phyloP scores from a whole-genome alignment of 2,329 filamentous ascomycete species.

The Sarocladium oryzae region DNA sequence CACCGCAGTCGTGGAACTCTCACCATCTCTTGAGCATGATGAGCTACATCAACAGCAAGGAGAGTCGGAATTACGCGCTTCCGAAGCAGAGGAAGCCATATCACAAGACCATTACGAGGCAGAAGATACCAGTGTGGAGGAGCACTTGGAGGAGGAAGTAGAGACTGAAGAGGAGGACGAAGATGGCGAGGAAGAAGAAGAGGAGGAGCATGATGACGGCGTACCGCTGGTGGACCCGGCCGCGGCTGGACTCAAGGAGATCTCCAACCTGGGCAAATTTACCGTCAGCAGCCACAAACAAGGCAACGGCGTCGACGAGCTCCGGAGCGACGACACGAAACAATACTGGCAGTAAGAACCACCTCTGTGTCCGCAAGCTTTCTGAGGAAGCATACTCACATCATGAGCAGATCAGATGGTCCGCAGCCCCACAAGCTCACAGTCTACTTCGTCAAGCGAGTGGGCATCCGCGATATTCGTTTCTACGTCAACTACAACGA shows the following conservation, averaged over 20 bases:
- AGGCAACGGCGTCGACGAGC: conserved; percentile 69
- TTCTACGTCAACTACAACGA: conserved; percentile 85
- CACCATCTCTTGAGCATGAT: neutral
- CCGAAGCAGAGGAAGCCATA: conserved; percentile 15
- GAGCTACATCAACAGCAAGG: conserved; percentile 20
- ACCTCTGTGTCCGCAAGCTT: no score
- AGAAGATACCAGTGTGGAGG: conserved; percentile 18
- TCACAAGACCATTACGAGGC: conserved; percentile 25
- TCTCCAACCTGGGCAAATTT: conserved; percentile 76
- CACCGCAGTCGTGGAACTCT: neutral
- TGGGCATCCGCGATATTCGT: conserved; percentile 70
- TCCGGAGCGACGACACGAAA: conserved; percentile 65
- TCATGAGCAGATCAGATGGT: conserved; percentile 59
- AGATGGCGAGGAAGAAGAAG: conserved; percentile 30
- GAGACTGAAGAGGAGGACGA: conserved; percentile 23
- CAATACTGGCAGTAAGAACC: conserved; percentile 69
- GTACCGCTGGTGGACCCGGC: conserved; percentile 45
- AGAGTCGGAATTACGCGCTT: conserved; percentile 18
- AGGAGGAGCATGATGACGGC: conserved; percentile 30
- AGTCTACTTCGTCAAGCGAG: conserved; percentile 79
- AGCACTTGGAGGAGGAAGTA: conserved; percentile 17
- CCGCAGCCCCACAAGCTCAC: conserved; percentile 78
- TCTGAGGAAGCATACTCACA: neutral
- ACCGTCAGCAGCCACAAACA: conserved; percentile 78
- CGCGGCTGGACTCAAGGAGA: conserved; percentile 63